Evolutionary conservation across 2,329 filamentous ascomycete species (phyloP), one percentile per base, ranked within the genome.

Genomic region (Trichophyton equinum): DNA sequence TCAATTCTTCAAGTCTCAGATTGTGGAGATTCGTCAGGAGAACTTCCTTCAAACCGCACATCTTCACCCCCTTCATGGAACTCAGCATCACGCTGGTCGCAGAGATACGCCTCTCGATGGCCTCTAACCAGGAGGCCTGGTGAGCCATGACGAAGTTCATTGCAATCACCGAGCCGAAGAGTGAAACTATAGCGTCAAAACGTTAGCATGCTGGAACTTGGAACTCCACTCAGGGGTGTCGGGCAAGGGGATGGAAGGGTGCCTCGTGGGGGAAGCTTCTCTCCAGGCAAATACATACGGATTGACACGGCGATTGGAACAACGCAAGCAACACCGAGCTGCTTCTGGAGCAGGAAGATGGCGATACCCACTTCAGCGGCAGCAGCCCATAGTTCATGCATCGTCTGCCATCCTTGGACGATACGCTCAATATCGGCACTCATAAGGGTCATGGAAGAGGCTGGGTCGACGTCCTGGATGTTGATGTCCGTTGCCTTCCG

Each of bases 11-110:
- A 13, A 73, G 62, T 5, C 77, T 71, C 9, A 78, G 64, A 2
- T 66, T 68, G 57, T 77, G 73, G 2, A 78, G 68, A 9, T 68
- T 70, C 6, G 67, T 69, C 61, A 72, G 70, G 9, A 79, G 64
- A 2, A 73, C 72, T 11, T 75, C 68, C 38, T 73, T 76, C 7
- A 82, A 65, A 0, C 79, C 80, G 0, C 77, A 72, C 60, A 81
- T 75, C 64, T 81, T 82, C 60, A 81, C 72, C 18, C 75, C 76
- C 64, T 80, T 81, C 70, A 82, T 80, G 18, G 75, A 76, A 3
- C 73, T 74, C 0, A 82, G 70, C 64, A 79, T 76, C 3, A 74
- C 73, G 4, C 77, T 72, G 0, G 79, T 82, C 15, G 75, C 74
- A 4, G 74, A 76, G 20, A 82, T 76, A 2, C 79, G 76, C 27